Base-by-base conservation (phyloP, 305 asterid species). In the Nicotiana rustica region DNA sequence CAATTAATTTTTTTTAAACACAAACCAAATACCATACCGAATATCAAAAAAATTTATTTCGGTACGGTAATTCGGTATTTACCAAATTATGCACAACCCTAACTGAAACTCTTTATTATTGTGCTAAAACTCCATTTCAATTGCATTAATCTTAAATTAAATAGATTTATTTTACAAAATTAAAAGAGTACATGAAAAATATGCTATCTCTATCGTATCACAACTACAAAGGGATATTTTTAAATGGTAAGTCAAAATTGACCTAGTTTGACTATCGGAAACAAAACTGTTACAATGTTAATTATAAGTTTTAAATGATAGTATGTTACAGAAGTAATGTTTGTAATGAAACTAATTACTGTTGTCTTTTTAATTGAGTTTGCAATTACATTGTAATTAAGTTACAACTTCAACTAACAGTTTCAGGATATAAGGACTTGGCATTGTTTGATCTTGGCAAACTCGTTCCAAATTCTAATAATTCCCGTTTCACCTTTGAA, bases 321-420 rank as follows among this genome's bases (percentile, higher is more conserved):
- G 44, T 73, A 49, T 73, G 79, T 73, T 73, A 73, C 79, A 49
- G 5, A 73, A 49, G 25, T 14, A 25, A 75, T 75, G 0, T 29
- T 8, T 52, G 64, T 3, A 75, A 75, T 25, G 38, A 31, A 31
- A 29, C 64, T 75, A 67, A 67, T 67, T 67, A 67, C 49, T 35
- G 49, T 49, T 35, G 2, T 67, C 44, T 15, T 15, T 14, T 52
- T 52, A 52, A 75, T 75, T 8, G 12, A 14, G 65, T 14, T 29
- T 29, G 65, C 64, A 49, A 49, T 49, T 47, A 52, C 52, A 25
- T 13, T 15, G 80, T n/a, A 52, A n/a, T n/a, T n/a, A n/a, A 75
- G 65, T 29, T 73, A 75, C 80, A 52, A 75, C 47, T 52, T 75
- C 79, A 25, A 47, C 79, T 38, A 10, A 18, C 36, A 68, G 76